A percentile compares a stretch with the other conserved stretches of the same genome.
These are phyloP conservation scores for Cercospora sojina DNA, from an alignment of 2,329 filamentous ascomycete genomes.

Conservation along the genomic window DNA sequence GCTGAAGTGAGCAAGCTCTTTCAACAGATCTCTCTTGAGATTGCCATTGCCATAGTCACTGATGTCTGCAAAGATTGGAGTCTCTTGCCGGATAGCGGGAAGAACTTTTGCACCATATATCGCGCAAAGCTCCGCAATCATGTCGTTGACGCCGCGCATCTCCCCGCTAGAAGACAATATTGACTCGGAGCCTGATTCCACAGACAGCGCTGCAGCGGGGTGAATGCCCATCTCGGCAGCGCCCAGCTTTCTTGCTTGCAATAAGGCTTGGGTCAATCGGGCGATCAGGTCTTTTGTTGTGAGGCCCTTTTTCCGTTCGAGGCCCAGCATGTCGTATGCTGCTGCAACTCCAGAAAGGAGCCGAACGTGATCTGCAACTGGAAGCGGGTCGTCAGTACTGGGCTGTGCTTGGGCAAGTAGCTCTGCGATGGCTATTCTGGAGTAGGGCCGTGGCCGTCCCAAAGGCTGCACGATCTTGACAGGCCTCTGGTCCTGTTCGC, in stretches of 20 bases:
- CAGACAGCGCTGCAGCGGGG: constrained; percentile 81
- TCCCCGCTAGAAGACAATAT: constrained; percentile 26
- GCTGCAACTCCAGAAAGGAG: constrained; percentile 83
- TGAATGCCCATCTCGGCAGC: constrained; percentile 96
- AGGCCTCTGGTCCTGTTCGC: not conserved
- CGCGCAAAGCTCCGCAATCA: constrained; percentile 29
- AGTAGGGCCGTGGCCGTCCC: constrained; percentile 13
- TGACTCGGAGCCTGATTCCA: constrained; percentile 54
- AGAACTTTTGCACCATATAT: constrained; percentile 32
- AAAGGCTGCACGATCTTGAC: not conserved
- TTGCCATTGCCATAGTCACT: constrained; percentile 68
- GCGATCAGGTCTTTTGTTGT: constrained; percentile 82
- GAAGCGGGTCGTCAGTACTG: constrained; percentile 32
- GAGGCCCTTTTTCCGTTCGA: constrained; percentile 87
- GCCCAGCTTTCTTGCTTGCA: constrained; percentile 86
- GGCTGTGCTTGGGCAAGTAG: constrained; percentile 30
- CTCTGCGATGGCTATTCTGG: constrained; percentile 25
- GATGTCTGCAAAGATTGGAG: constrained; percentile 12
- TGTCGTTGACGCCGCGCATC: constrained; percentile 28
- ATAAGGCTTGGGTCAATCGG: constrained; percentile 76
- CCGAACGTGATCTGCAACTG: constrained; percentile 53
- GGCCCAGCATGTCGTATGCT: constrained; percentile 75
- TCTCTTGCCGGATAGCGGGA: constrained; percentile 5
- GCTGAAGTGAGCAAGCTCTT: constrained; percentile 88
- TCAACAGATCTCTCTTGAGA: constrained; percentile 81